Evolutionary conservation across 768 basidiomycete species (phyloP).

Genomic region (Boletus barrowsii): DNA sequence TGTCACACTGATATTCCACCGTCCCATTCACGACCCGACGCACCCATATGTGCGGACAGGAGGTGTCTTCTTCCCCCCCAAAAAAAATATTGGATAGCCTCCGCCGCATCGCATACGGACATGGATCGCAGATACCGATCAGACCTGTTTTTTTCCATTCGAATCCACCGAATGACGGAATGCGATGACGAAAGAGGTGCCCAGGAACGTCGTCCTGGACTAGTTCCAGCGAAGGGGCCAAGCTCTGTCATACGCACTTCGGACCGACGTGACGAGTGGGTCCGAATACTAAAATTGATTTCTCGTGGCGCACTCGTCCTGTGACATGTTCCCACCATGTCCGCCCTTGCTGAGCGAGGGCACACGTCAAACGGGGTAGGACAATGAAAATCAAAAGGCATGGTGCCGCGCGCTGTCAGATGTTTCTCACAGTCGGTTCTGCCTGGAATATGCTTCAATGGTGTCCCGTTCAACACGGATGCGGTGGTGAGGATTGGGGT

Average conservation of each 20-base stretch:
- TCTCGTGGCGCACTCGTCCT: not conserved
- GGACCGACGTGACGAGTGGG: constrained; percentile 7
- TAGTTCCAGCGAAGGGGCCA: not conserved
- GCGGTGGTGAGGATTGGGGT: constrained; percentile 5
- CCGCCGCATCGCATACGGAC: not conserved
- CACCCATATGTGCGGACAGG: too few species aligned
- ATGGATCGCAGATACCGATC: constrained; percentile 15
- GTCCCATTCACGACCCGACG: too few species aligned
- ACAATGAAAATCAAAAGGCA: constrained; percentile 5
- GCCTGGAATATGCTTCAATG: constrained; percentile 7
- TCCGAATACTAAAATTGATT: not conserved
- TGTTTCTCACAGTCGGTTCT: constrained; percentile 19
- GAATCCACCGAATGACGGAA: constrained; percentile 15
- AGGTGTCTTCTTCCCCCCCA: too few species aligned
- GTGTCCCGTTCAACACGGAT: constrained; percentile 23
- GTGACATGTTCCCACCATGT: not conserved
- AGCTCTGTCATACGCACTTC: not conserved
- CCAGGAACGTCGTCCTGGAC: constrained; percentile 11
- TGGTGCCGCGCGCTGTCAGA: not conserved
- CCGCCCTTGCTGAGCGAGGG: not conserved
- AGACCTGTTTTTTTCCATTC: not conserved
- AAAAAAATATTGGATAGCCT: too few species aligned
- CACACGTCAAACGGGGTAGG: not conserved
- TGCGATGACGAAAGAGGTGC: constrained; percentile 11
- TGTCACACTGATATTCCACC: too few species aligned